These are phyloP conservation scores for Trifolium dubium DNA, from an alignment of 306 rosid genomes.

Conservation along the genomic window DNA sequence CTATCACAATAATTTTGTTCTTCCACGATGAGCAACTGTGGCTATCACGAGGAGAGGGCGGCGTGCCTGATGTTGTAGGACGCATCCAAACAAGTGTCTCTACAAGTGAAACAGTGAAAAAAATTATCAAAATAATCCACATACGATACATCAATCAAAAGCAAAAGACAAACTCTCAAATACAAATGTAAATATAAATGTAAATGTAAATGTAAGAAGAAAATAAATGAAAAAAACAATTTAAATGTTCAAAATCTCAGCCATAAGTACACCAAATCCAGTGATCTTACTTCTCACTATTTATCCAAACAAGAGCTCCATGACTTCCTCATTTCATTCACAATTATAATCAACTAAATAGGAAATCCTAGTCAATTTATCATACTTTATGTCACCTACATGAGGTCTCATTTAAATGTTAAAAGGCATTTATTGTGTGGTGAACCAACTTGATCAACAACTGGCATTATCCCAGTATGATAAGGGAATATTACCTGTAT, in stretches of 20 bases:
- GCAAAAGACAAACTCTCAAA: constrained; percentile 18
- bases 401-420: constrained; percentile 21
- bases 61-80: constrained; percentile 77
- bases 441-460: constrained; percentile 27
- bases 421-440: constrained; percentile 9
- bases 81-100: constrained; percentile 93
- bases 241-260: constrained; percentile 19
- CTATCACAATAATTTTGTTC: constrained; percentile 83
- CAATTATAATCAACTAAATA: constrained; percentile 27
- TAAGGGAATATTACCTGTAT: constrained; percentile 66
- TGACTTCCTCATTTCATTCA: constrained; percentile 25
- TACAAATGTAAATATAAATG: not conserved
- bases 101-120: constrained; percentile 47
- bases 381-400: constrained; percentile 1
- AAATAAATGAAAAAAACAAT: constrained; percentile 39
- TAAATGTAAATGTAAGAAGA: constrained; percentile 7
- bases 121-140: constrained; percentile 25
- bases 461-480: not conserved
- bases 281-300: constrained; percentile 2
- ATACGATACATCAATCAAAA: constrained; percentile 8
- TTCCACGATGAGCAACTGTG: constrained; percentile 94
- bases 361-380: constrained; percentile 7
- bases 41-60: constrained; percentile 97
- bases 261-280: constrained; percentile 12
- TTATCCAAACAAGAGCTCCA: constrained; percentile 21